Percentiles rank a stretch among this genome's conserved stretches.
These are phyloP conservation scores for Phytophthora hybrid DNA, from an alignment of 352 stramenopile genomes.

Conservation along the genomic window DNA sequence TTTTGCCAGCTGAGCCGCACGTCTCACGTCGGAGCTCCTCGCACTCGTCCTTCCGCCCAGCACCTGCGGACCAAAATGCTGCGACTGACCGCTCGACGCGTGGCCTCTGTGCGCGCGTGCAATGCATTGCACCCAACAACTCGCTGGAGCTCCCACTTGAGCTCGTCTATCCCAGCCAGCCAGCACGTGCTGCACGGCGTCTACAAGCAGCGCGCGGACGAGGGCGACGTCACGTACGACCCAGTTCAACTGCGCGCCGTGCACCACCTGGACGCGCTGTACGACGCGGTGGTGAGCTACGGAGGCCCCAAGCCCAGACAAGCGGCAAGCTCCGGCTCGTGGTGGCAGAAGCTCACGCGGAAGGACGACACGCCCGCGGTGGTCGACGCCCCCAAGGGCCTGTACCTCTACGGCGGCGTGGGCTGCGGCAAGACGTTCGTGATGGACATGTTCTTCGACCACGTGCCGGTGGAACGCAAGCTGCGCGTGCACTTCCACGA, in stretches of 20 bases:
- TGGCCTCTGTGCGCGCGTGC: neutral
- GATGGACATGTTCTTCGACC: slow-evolving; percentile 97
- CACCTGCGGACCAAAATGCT: slow-evolving; percentile 22
- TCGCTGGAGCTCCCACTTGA: slow-evolving; percentile 4
- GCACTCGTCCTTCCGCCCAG: neutral
- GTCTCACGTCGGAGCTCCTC: neutral
- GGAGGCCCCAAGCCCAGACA: slow-evolving; percentile 42
- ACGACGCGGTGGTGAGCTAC: slow-evolving; percentile 62
- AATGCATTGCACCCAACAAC: neutral
- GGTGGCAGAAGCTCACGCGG: slow-evolving; percentile 70
- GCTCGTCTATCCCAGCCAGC: slow-evolving; percentile 28
- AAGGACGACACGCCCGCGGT: slow-evolving; percentile 21
- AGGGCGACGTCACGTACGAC: slow-evolving; percentile 71
- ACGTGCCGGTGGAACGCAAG: slow-evolving; percentile 79
- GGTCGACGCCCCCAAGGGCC: slow-evolving; percentile 80
- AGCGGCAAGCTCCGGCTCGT: slow-evolving; percentile 30
- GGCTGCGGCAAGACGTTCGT: slow-evolving; percentile 97
- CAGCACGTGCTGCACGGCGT: slow-evolving; percentile 50
- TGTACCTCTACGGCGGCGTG: slow-evolving; percentile 97
- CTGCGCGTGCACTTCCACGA: slow-evolving; percentile 97
- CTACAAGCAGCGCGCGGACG: slow-evolving; percentile 71
- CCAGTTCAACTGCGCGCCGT: slow-evolving; percentile 72
- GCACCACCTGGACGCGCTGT: slow-evolving; percentile 70
- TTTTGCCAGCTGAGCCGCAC: slow-evolving; percentile 19
- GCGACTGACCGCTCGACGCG: slow-evolving; percentile 17